phyloP scores from a whole-genome alignment of 805 yeast species.

The Wickerhamiella sorbophila region DNA sequence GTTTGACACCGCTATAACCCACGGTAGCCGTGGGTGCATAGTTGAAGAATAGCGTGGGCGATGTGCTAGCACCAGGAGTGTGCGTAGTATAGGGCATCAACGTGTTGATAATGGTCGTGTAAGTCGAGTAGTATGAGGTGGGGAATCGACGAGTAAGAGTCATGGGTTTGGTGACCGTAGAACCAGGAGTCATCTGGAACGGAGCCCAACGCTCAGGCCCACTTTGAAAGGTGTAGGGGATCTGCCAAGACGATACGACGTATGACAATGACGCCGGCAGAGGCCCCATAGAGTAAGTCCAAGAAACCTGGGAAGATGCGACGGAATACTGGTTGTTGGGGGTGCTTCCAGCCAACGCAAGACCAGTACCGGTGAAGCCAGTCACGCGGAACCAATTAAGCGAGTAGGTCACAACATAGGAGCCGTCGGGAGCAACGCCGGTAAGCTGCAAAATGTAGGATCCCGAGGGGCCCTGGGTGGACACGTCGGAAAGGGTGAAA shows the following conservation, averaged over 20 bases:
- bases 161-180: slow-evolving; percentile 39
- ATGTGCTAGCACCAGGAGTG: slow-evolving; percentile 77
- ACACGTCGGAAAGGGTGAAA: slow-evolving; percentile 31
- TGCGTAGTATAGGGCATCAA: slow-evolving; percentile 39
- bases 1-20: slow-evolving; percentile 48
- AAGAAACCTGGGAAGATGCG: background rate
- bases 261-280: slow-evolving; percentile 34
- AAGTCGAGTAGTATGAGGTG: slow-evolving; percentile 53
- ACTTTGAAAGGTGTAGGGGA: slow-evolving; percentile 67
- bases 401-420: slow-evolving; percentile 18
- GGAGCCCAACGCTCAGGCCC: slow-evolving; percentile 76
- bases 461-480: slow-evolving; percentile 45
- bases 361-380: slow-evolving; percentile 55
- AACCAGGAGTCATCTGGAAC: slow-evolving; percentile 80
- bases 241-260: slow-evolving; percentile 27
- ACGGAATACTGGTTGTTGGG: slow-evolving; percentile 1
- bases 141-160: slow-evolving; percentile 55
- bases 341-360: slow-evolving; percentile 4
- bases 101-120: slow-evolving; percentile 31
- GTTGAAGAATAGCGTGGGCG: slow-evolving; percentile 48
- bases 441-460: slow-evolving; percentile 57
- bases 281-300: slow-evolving; percentile 18
- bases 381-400: slow-evolving; percentile 33
- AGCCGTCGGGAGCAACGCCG: slow-evolving; percentile 45
- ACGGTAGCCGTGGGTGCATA: slow-evolving; percentile 50